Evolutionary conservation across 2,329 filamentous ascomycete genomes (phyloP).

Genomic region (Fusarium papillatum): DNA sequence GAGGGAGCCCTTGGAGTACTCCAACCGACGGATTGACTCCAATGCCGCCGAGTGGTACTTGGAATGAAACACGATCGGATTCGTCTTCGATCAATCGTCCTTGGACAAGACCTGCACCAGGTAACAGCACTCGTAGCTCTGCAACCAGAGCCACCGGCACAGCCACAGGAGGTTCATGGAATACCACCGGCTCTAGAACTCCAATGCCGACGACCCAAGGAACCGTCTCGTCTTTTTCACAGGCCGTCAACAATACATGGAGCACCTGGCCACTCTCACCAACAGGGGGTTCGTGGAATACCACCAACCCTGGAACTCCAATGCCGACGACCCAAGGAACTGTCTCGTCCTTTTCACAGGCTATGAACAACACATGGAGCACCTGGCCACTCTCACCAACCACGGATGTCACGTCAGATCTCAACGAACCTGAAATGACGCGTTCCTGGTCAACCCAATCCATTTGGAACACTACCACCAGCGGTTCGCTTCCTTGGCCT

Average conservation of each 20-base stretch:
- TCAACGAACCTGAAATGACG: slow-evolving; percentile 16
- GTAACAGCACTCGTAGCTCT: not conserved
- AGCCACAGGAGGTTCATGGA: slow-evolving; percentile 5
- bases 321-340: not conserved
- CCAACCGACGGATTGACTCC: not conserved
- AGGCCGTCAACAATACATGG: not conserved
- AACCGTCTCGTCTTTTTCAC: not conserved
- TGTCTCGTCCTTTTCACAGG: not conserved
- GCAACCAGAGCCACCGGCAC: not conserved
- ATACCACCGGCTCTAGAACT: not conserved
- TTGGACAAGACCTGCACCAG: not conserved
- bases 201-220: not conserved
- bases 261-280: not conserved
- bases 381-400: not conserved
- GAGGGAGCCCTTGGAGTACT: not conserved
- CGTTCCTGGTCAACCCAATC: not conserved
- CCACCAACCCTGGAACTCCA: not conserved
- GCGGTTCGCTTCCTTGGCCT: slow-evolving; percentile 21
- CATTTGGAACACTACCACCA: not conserved
- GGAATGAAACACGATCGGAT: not conserved
- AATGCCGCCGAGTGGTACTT: not conserved
- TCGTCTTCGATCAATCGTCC: not conserved
- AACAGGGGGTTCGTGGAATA: slow-evolving; percentile 2
- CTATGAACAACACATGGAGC: not conserved
- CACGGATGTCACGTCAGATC: slow-evolving; percentile 4